A percentile compares a stretch with the other conserved stretches of the same genome.
Conservation (phyloP, 2,329 filamentous ascomycete genomes). For the Blastomyces emzantsi region DNA sequence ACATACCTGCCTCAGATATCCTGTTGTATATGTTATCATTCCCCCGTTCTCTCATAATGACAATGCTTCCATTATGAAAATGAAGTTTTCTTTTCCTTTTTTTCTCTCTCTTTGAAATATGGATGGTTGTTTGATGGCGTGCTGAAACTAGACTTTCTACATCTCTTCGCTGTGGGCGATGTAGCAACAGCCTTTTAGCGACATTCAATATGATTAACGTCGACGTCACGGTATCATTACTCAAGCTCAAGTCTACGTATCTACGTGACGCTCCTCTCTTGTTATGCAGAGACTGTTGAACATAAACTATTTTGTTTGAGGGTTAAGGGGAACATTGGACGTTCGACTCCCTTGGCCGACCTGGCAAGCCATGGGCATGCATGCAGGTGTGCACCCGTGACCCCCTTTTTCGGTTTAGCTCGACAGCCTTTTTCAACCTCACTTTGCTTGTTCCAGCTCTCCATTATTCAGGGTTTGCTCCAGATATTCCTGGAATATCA, state of each 20-base stretch:
- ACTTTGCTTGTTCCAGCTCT: background rate
- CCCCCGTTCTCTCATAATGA: constrained; percentile 2
- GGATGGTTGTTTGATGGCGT: background rate
- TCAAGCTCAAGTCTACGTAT: background rate
- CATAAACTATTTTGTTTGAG: background rate
- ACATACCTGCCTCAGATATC: background rate
- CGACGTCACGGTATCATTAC: background rate
- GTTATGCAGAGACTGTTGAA: background rate
- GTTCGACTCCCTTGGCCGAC: background rate
- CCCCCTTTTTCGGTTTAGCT: constrained; percentile 4
- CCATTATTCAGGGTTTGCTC: background rate
- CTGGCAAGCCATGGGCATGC: no score
- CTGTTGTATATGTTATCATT: background rate
- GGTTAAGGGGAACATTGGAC: background rate
- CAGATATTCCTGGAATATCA: background rate
- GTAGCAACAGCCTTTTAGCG: background rate
- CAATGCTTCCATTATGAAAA: background rate
- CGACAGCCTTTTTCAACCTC: constrained; percentile 2
- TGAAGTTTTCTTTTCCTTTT: background rate
- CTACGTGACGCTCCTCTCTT: background rate
- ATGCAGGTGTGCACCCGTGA: no score
- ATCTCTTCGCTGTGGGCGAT: background rate
- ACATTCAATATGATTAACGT: background rate
- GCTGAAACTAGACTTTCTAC: constrained; percentile 3
- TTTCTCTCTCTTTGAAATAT: background rate